Evolutionary conservation across 148 eudicot species (phyloP).

Genomic region (Oxyria digyna): DNA sequence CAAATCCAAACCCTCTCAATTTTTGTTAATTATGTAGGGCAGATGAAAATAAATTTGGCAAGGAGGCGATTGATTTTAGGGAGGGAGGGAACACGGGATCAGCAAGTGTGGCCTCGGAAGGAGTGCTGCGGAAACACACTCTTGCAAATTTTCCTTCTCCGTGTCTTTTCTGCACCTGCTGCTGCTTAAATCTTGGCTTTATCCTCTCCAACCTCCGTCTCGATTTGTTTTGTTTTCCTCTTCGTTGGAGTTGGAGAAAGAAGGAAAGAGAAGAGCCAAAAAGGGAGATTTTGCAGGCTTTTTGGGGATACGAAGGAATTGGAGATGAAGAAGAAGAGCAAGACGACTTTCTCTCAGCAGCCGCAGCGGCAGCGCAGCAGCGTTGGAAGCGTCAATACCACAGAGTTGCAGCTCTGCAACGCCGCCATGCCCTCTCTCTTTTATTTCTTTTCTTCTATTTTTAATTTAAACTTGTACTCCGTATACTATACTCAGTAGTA

Average conservation of each 20-base stretch:
- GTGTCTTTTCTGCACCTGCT: not conserved
- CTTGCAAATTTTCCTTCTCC: not conserved
- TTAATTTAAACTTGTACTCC: too few relatives aligned
- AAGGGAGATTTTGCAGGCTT: slow-evolving; percentile 1
- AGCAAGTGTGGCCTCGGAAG: not conserved
- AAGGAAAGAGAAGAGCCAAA: not conserved
- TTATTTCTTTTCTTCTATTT: not conserved
- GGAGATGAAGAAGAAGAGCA: not conserved
- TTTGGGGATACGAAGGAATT: not conserved
- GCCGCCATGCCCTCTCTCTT: slow-evolving; percentile 38
- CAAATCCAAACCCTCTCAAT: not conserved
- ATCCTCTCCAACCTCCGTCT: not conserved
- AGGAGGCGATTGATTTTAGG: not conserved
- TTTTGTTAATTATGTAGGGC: not conserved
- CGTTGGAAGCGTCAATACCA: slow-evolving; percentile 21
- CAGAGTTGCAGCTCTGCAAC: slow-evolving; percentile 45
- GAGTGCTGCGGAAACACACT: not conserved
- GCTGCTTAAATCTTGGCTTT: not conserved
- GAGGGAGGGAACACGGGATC: not conserved
- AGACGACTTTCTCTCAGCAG: not conserved
- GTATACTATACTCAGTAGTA: too few relatives aligned
- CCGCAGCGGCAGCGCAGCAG: not conserved
- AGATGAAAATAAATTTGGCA: not conserved
- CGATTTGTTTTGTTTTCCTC: not conserved
- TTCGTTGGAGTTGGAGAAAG: not conserved